These are phyloP conservation scores for Cucumis hystrix DNA, from an alignment of 306 rosid species.

Conservation along the genomic window DNA sequence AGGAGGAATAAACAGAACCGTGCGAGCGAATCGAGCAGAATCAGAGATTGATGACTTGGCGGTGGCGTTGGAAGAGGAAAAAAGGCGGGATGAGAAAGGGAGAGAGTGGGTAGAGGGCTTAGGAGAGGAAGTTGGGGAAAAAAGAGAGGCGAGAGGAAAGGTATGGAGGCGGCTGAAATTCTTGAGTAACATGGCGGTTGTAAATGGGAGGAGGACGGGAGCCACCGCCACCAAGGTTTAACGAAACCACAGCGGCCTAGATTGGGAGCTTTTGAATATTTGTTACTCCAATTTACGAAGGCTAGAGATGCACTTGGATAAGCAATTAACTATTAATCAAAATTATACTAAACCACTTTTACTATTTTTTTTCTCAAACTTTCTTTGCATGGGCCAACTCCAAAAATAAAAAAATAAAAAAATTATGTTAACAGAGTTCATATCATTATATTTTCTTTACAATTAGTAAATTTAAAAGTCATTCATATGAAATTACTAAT, in stretches of 20 bases:
- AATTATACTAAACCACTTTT: too few relatives aligned
- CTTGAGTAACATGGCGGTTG: conserved; percentile 23
- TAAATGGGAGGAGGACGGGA: neutral
- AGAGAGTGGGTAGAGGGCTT: conserved; percentile 7
- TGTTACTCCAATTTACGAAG: too few relatives aligned
- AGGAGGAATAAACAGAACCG: conserved; percentile 57
- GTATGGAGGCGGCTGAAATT: conserved; percentile 23
- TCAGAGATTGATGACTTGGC: conserved; percentile 15
- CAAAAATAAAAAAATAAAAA: too few relatives aligned
- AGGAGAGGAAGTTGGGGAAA: conserved; percentile 6
- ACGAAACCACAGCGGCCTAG: neutral
- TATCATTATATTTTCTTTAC: too few relatives aligned
- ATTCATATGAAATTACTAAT: too few relatives aligned
- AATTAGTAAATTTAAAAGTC: too few relatives aligned
- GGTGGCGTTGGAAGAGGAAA: conserved; percentile 31
- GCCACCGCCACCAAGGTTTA: neutral
- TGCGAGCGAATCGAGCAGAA: conserved; percentile 16
- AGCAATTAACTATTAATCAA: too few relatives aligned
- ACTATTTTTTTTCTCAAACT: too few relatives aligned
- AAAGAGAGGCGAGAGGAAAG: conserved; percentile 10
- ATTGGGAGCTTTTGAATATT: too few relatives aligned
- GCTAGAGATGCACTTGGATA: too few relatives aligned
- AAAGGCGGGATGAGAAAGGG: conserved; percentile 6
- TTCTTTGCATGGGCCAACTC: too few relatives aligned
- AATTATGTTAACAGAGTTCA: too few relatives aligned